These are phyloP conservation scores for Herpetospermum pedunculosum DNA, from an alignment of 306 rosid species.

Conservation along the genomic window DNA sequence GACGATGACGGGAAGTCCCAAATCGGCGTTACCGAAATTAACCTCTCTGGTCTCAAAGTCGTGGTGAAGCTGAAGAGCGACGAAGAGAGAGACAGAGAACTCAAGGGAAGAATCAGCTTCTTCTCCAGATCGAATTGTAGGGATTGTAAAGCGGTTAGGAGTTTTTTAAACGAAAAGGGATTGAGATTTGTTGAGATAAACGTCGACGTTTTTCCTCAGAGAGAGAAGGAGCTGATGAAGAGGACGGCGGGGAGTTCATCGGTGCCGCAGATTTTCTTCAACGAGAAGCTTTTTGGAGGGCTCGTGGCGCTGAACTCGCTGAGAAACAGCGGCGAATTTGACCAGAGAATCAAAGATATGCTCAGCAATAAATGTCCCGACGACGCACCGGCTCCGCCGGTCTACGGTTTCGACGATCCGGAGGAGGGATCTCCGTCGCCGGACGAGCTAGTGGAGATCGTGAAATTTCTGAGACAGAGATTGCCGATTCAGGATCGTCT, in stretches of 20 bases:
- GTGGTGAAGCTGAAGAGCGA: constrained; percentile 32
- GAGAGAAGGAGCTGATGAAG: constrained; percentile 56
- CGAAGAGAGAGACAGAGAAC: background rate
- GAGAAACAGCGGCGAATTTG: constrained; percentile 71
- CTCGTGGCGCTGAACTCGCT: constrained; percentile 76
- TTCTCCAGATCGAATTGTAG: constrained; percentile 76
- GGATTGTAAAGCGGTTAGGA: constrained; percentile 78
- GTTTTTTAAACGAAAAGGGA: constrained; percentile 48
- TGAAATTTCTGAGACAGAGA: constrained; percentile 43
- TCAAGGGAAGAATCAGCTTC: constrained; percentile 75
- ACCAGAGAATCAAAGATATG: constrained; percentile 46
- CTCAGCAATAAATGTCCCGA: constrained; percentile 34
- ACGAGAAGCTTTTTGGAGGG: constrained; percentile 80
- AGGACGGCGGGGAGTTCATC: constrained; percentile 56
- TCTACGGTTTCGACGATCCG: constrained; percentile 43
- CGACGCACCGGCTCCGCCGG: constrained; percentile 53
- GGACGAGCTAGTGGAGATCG: constrained; percentile 44
- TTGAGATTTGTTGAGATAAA: constrained; percentile 65
- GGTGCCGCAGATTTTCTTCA: constrained; percentile 89
- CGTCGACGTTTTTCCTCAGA: constrained; percentile 60
- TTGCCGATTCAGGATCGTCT: constrained; percentile 72
- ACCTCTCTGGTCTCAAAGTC: constrained; percentile 57
- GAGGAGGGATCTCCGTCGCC: constrained; percentile 26
- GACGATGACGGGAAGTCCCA: background rate
- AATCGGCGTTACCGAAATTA: constrained; percentile 42